Evolutionary conservation across 257 asterid species (phyloP).

Genomic region (Mentha longifolia): DNA sequence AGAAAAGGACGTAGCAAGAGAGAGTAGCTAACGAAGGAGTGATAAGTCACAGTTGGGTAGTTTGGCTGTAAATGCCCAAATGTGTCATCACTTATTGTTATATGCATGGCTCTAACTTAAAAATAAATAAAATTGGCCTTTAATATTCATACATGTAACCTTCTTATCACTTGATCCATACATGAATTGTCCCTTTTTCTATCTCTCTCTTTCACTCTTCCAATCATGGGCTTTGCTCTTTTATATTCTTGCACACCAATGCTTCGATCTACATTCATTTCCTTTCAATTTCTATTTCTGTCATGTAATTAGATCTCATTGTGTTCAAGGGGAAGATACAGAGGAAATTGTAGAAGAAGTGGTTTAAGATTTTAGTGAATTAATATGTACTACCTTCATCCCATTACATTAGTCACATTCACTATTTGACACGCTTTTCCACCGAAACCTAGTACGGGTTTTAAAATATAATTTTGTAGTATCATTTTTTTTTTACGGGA

Average conservation of each 20-base stretch:
- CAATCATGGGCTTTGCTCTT: slow-evolving; percentile 9
- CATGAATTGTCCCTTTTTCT: slow-evolving; percentile 9
- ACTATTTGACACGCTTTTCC: too few species aligned
- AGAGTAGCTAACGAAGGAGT: slow-evolving; percentile 1
- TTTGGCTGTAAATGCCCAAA: slow-evolving; percentile 39
- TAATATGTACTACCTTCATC: too few species aligned
- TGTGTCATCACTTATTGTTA: slow-evolving; percentile 6
- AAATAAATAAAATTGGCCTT: neutral
- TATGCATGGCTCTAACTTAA: slow-evolving; percentile 12
- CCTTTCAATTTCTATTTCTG: neutral
- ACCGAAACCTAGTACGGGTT: too few species aligned
- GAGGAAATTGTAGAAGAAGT: too few species aligned
- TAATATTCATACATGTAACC: neutral
- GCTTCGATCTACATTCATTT: neutral
- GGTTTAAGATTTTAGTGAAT: too few species aligned
- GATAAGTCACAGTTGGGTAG: slow-evolving; percentile 37
- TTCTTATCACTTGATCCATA: slow-evolving; percentile 8
- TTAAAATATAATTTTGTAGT: too few species aligned
- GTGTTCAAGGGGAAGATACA: too few species aligned
- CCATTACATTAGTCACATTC: too few species aligned
- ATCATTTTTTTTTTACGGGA: too few species aligned
- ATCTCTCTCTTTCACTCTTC: neutral
- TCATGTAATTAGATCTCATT: neutral
- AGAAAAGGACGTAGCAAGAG: slow-evolving; percentile 26
- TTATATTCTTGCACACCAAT: neutral